A percentile compares a stretch with the other conserved stretches of the same genome.
Evolutionary conservation across 1,284 basidiomycete species (phyloP).

Genomic region (Phellopilus nigrolimitatus): DNA sequence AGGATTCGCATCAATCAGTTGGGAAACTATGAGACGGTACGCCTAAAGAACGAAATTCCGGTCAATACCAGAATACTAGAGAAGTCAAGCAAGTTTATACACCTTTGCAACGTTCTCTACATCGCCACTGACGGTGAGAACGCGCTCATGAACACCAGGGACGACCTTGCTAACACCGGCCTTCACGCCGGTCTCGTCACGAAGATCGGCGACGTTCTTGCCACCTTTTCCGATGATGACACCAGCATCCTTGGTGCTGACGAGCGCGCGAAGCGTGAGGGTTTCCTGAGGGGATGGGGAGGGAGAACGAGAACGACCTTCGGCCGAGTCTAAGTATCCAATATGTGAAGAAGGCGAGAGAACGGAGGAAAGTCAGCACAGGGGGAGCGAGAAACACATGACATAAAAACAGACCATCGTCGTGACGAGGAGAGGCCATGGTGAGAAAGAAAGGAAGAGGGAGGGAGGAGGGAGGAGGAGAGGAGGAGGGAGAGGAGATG

Average conservation of each 20-base stretch:
- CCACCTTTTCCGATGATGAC: slow-evolving; percentile 96
- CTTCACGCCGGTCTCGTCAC: slow-evolving; percentile 94
- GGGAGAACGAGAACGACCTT: slow-evolving; percentile 53
- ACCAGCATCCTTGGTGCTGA: slow-evolving; percentile 94
- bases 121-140: slow-evolving; percentile 89
- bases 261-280: slow-evolving; percentile 87
- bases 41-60: slow-evolving; percentile 48
- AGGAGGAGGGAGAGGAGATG: not conserved
- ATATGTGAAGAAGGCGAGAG: not conserved
- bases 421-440: slow-evolving; percentile 24
- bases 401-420: slow-evolving; percentile 11
- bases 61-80: not conserved
- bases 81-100: slow-evolving; percentile 21
- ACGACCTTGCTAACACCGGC: slow-evolving; percentile 99
- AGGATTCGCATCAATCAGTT: slow-evolving; percentile 78
- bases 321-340: slow-evolving; percentile 16
- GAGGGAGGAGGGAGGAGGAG: slow-evolving; percentile 20
- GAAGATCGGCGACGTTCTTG: slow-evolving; percentile 94
- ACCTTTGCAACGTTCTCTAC: slow-evolving; percentile 91
- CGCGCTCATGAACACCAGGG: slow-evolving; percentile 94
- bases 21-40: slow-evolving; percentile 90
- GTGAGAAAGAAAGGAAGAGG: slow-evolving; percentile 25
- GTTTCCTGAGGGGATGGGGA: slow-evolving; percentile 59
- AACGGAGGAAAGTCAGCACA: not conserved
- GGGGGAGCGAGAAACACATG: not conserved